A percentile compares a stretch with the other conserved stretches of the same genome.
phyloP scores from a whole-genome alignment of 441 rosid species.

The Pelargonium myrrhifolium region DNA sequence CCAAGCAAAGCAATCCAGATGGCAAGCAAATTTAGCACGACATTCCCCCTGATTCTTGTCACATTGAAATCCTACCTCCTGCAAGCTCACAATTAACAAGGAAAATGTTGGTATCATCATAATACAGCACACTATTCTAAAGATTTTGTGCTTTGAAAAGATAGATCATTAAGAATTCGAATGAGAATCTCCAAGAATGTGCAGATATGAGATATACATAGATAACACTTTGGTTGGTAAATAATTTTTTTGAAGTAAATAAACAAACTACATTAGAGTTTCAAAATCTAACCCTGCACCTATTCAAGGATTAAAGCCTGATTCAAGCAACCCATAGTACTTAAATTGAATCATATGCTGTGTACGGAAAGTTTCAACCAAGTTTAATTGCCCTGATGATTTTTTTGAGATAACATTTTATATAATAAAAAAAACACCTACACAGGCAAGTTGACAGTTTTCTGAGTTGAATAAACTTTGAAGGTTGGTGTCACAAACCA shows the following conservation, averaged over 20 bases:
- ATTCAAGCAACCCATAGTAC: neutral
- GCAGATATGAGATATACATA: too few relatives aligned
- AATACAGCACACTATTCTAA: neutral
- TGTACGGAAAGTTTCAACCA: neutral
- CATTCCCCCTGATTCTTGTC: slow-evolving; percentile 95
- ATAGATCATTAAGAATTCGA: neutral
- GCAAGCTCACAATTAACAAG: slow-evolving; percentile 23
- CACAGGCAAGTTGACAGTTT: neutral
- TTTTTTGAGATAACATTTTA: neutral
- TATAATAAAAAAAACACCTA: neutral
- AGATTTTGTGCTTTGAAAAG: neutral
- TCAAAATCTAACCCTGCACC: neutral
- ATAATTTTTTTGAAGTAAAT: too few relatives aligned
- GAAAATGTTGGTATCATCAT: neutral
- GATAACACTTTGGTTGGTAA: too few relatives aligned
- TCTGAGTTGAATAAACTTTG: neutral
- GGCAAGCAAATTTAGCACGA: slow-evolving; percentile 89
- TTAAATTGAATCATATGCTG: neutral
- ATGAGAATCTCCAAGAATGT: neutral
- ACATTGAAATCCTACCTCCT: slow-evolving; percentile 93
- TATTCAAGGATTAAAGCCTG: neutral
- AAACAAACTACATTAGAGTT: neutral
- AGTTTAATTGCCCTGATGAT: neutral
- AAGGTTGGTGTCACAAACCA: neutral
- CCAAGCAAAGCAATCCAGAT: slow-evolving; percentile 99